Percentiles rank a stretch among this genome's conserved stretches.
These are phyloP conservation scores for Hawksworthiomyces lignivorus DNA, from an alignment of 2,329 filamentous ascomycete genomes.

Conservation along the genomic window DNA sequence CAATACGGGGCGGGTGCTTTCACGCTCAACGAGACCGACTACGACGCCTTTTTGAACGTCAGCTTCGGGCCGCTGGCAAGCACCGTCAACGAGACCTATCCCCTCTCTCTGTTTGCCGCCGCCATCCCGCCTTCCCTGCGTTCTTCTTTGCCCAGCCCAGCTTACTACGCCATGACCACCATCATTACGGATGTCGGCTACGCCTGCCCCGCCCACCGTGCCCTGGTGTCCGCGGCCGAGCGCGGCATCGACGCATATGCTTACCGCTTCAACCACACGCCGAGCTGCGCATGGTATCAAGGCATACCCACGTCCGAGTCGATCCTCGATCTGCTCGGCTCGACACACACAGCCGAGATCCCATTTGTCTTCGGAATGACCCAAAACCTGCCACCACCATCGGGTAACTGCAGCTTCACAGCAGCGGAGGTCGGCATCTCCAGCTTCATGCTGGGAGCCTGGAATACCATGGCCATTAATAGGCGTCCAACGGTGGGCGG, in stretches of 20 bases:
- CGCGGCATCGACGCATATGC: constrained; percentile 1
- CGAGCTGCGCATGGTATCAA: constrained; percentile 6
- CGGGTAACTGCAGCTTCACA: constrained; percentile 20
- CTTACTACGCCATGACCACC: constrained; percentile 1
- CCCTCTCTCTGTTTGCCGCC: constrained; percentile 10
- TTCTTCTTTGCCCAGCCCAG: too few species aligned
- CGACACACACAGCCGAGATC: constrained; percentile 22
- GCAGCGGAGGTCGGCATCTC: constrained; percentile 15
- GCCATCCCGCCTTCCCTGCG: too few species aligned
- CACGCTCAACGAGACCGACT: constrained; percentile 16
- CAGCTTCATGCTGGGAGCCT: constrained; percentile 18
- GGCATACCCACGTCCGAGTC: background rate
- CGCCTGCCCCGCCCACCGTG: constrained; percentile 1
- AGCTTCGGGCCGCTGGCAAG: constrained; percentile 20
- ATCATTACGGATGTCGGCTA: constrained; percentile 2
- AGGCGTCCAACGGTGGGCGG: too few species aligned
- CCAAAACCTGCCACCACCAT: constrained; percentile 18
- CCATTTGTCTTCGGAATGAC: constrained; percentile 25
- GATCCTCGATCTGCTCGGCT: constrained; percentile 14
- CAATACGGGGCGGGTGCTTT: constrained; percentile 12
- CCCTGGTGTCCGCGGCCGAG: background rate
- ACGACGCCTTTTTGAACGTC: constrained; percentile 20
- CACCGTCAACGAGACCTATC: constrained; percentile 18
- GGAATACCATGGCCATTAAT: constrained; percentile 24
- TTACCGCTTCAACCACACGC: constrained; percentile 9